A percentile compares a stretch with the other conserved stretches of the same genome.
Evolutionary conservation across 1,284 basidiomycete species (phyloP).

Genomic region (Trametes sp.): DNA sequence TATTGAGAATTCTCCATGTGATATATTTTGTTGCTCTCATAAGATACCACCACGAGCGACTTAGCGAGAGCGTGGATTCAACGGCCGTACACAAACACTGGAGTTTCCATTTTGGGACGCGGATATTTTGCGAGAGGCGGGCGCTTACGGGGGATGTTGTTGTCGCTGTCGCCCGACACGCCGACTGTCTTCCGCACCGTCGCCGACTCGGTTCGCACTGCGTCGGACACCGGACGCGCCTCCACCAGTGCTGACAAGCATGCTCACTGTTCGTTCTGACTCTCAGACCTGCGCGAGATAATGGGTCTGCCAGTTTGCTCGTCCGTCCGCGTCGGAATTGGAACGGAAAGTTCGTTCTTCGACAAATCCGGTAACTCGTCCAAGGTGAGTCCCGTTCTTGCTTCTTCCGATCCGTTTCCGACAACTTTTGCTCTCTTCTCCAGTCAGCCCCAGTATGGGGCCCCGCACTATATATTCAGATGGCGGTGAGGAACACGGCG

Average conservation of each 20-base stretch:
- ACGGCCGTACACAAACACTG: neutral
- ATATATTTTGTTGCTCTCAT: neutral
- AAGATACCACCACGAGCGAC: neutral
- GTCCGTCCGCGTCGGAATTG: constrained; percentile 18
- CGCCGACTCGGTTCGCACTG: too few relatives aligned
- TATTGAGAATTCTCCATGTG: neutral
- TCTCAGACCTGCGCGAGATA: neutral
- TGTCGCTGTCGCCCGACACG: neutral
- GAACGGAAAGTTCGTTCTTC: constrained; percentile 1
- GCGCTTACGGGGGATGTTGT: neutral
- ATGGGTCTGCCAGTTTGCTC: neutral
- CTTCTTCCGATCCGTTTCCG: constrained; percentile 18
- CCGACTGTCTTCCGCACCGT: constrained; percentile 5
- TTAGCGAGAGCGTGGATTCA: neutral
- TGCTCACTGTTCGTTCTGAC: neutral
- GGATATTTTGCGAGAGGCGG: neutral
- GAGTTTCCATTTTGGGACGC: neutral
- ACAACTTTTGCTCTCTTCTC: neutral
- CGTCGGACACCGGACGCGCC: too few relatives aligned
- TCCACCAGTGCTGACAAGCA: neutral
- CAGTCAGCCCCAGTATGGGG: constrained; percentile 6
- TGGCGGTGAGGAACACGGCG: neutral
- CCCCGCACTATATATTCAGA: constrained; percentile 9
- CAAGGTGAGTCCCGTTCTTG: neutral
- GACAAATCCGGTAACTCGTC: neutral